Percentiles rank a stretch among this genome's conserved stretches.
Conservation (phyloP, 441 rosid species). For the Adansonia rubrostipa region DNA sequence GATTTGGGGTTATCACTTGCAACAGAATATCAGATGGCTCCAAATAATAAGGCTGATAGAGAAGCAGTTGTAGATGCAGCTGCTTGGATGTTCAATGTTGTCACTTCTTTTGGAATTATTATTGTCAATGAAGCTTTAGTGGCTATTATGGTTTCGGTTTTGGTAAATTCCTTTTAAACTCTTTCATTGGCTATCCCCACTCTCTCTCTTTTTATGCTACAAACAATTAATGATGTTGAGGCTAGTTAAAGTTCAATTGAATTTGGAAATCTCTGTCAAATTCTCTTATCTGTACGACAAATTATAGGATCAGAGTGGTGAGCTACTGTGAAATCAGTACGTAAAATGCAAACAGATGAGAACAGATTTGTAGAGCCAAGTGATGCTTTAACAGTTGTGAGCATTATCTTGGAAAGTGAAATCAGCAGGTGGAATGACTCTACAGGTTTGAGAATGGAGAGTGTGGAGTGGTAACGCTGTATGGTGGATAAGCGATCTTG, state of each 20-base stretch:
- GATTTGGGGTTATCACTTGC: slow-evolving; percentile 27
- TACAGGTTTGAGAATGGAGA: not conserved
- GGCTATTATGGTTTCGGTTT: slow-evolving; percentile 80
- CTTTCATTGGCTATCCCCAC: too few relatives aligned
- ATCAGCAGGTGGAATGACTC: not conserved
- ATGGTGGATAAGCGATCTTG: not conserved
- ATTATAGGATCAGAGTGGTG: not conserved
- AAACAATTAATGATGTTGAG: too few relatives aligned
- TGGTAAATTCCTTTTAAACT: slow-evolving; percentile 40
- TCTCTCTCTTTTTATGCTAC: too few relatives aligned
- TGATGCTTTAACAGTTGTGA: not conserved
- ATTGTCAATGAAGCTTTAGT: slow-evolving; percentile 74
- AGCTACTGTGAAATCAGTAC: not conserved
- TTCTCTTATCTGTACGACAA: not conserved
- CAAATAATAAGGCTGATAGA: slow-evolving; percentile 61
- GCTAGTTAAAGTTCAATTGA: too few relatives aligned
- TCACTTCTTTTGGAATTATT: slow-evolving; percentile 76
- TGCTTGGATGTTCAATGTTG: slow-evolving; percentile 85
- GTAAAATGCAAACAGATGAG: not conserved
- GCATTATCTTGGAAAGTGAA: not conserved
- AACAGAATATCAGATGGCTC: slow-evolving; percentile 48
- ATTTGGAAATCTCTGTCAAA: not conserved
- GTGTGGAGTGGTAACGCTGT: not conserved
- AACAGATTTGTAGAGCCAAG: not conserved
- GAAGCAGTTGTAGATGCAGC: slow-evolving; percentile 73